These are phyloP conservation scores for Skeletonema grethae DNA, from an alignment of 108 stramenopile species.

Conservation along the genomic window DNA sequence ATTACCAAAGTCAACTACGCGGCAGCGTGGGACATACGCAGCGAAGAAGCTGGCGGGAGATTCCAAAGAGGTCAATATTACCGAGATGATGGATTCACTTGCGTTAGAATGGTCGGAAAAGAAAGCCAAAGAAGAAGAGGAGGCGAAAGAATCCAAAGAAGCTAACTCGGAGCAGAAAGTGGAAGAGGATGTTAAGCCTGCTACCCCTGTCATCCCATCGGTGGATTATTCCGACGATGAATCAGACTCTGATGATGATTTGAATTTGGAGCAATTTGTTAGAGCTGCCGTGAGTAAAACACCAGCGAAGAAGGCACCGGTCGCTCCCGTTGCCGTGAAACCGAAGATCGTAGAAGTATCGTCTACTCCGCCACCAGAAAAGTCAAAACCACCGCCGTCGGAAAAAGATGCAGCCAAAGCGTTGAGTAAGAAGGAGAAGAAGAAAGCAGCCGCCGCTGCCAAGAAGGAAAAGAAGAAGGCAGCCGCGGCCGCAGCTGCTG, in stretches of 20 bases:
- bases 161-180: not conserved
- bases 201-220: not conserved
- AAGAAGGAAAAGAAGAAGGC: slow-evolving; percentile 1
- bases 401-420: not conserved
- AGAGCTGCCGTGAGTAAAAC: not conserved
- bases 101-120: not conserved
- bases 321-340: not conserved
- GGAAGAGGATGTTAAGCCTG: not conserved
- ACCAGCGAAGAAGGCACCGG: not conserved
- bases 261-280: not conserved
- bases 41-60: not conserved
- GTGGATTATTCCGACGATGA: not conserved
- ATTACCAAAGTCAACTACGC: too few species aligned
- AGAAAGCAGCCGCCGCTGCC: not conserved
- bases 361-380: not conserved
- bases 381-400: not conserved
- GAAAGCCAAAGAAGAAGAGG: not conserved
- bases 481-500: not conserved
- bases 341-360: not conserved
- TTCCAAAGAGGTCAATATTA: not conserved
- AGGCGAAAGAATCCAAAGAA: not conserved
- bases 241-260: not conserved
- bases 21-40: too few species aligned
- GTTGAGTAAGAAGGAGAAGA: slow-evolving; percentile 4
- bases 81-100: not conserved